phyloP scores from a whole-genome alignment of 2,329 filamentous ascomycete genomes.

The Sporothrix protearum region DNA sequence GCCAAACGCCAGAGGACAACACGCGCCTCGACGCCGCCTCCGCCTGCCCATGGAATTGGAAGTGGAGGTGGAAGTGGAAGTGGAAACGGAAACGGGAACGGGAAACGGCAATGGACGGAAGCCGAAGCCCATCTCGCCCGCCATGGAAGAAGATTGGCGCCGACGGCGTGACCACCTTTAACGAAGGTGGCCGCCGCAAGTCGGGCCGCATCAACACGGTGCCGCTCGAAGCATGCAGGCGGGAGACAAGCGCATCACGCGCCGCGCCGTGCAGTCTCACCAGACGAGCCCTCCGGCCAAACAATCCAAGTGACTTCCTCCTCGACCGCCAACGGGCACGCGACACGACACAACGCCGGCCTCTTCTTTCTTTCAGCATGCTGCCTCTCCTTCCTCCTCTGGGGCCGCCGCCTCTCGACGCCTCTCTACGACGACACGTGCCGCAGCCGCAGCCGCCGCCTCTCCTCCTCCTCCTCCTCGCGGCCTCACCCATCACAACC shows the following conservation, averaged over 20 bases:
- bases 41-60: constrained; percentile 24
- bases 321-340: constrained; percentile 29
- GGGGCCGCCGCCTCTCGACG: not conserved
- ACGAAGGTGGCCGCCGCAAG: constrained; percentile 66
- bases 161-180: constrained; percentile 83
- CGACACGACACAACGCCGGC: constrained; percentile 17
- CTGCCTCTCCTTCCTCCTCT: not conserved
- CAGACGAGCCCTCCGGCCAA: constrained; percentile 36
- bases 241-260: constrained; percentile 51
- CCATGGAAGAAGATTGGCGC: constrained; percentile 87
- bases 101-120: constrained; percentile 37
- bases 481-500: not conserved
- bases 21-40: constrained; percentile 42
- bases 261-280: constrained; percentile 42
- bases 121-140: constrained; percentile 67
- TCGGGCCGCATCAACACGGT: constrained; percentile 61
- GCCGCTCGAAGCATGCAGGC: constrained; percentile 54
- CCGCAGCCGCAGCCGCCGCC: too few relatives aligned
- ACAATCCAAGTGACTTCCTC: constrained; percentile 20
- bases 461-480: constrained; percentile 26
- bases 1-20: constrained; percentile 64
- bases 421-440: constrained; percentile 34
- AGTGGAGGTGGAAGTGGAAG: not conserved
- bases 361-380: not conserved
- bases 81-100: not conserved